Conservation (phyloP, 208 protist species). For the Leishmania guyanensis region DNA sequence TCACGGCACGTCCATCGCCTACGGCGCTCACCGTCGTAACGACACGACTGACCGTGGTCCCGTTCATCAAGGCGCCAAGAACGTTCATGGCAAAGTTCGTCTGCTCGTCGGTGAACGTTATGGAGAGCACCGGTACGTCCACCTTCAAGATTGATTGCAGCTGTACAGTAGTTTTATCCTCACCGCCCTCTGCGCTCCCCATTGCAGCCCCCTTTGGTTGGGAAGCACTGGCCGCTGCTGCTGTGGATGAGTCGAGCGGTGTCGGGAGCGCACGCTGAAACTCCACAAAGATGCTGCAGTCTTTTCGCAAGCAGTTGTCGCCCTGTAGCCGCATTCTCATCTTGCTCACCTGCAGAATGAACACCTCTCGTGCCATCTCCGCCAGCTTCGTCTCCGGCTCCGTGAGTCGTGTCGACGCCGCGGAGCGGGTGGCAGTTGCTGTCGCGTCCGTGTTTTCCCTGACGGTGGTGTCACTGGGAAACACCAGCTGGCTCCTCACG, state of each 20-base stretch:
- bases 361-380: constrained; percentile 20
- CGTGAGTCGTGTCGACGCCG: not conserved
- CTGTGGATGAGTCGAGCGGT: not conserved
- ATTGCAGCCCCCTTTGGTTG: not conserved
- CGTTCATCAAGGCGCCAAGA: constrained; percentile 51
- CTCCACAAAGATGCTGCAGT: constrained; percentile 41
- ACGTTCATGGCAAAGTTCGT: constrained; percentile 66
- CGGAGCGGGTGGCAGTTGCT: not conserved
- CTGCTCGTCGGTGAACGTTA: constrained; percentile 51
- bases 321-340: constrained; percentile 37
- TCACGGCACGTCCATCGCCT: not conserved
- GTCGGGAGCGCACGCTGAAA: constrained; percentile 30
- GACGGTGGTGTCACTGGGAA: constrained; percentile 4
- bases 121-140: constrained; percentile 26
- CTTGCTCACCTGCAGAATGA: constrained; percentile 34
- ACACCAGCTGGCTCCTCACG: constrained; percentile 50
- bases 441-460: not conserved
- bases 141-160: constrained; percentile 30
- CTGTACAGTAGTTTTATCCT: not conserved
- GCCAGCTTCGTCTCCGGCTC: constrained; percentile 9
- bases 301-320: constrained; percentile 37
- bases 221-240: not conserved
- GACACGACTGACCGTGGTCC: constrained; percentile 1
- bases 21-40: not conserved
- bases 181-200: constrained; percentile 4